Evolutionary conservation across 129 eudicot species (phyloP), one percentile per base, ranked within the genome.

Genomic region (Logfia minima): DNA sequence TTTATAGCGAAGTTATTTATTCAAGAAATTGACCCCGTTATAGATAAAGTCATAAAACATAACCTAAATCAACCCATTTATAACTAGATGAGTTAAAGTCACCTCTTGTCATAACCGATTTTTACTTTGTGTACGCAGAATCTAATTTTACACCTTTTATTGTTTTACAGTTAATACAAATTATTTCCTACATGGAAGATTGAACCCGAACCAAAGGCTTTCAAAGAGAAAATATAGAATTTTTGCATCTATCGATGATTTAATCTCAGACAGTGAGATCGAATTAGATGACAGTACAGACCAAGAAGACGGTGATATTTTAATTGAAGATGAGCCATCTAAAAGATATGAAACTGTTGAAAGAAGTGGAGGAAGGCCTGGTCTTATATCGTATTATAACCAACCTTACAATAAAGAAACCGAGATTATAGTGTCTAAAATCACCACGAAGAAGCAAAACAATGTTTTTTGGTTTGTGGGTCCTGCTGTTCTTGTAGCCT

Each of bases 401-500:
- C 88, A 62, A 63, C 81, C 75, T 70, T 75, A 69, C 58, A 75
- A 55, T 80, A 85, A 63, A 61, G 88, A 87, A 64, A 74, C 87
- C 1, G 81, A 79, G 61, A 8, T 77, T 66, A 67, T 43, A 80
- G 67, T 65, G 26, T 29, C 86, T 45, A 75, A 75, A 31, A 80
- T 52, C 64, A 62, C 86, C n/a, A 34, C 21, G 32, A 83, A 77
- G 63, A 77, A 79, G 19, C 81, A 86, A 61, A 89, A 75, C 48
- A 83, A 74, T 77, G 70, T 91, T 24, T 70, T 91, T 61, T 94
- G 97, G 99, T 84, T 94, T 76, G 88, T 84, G 51, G 97, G 97
- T 72, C 99, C 99, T 41, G 87, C 90, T 63, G 86, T 94, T 60
- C 99, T 94, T 75, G 99, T 94, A 14, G 93, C 94, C 70, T 91